phyloP scores from a whole-genome alignment of 2,329 filamentous ascomycete species.

The Arthrobotrys iridis region DNA sequence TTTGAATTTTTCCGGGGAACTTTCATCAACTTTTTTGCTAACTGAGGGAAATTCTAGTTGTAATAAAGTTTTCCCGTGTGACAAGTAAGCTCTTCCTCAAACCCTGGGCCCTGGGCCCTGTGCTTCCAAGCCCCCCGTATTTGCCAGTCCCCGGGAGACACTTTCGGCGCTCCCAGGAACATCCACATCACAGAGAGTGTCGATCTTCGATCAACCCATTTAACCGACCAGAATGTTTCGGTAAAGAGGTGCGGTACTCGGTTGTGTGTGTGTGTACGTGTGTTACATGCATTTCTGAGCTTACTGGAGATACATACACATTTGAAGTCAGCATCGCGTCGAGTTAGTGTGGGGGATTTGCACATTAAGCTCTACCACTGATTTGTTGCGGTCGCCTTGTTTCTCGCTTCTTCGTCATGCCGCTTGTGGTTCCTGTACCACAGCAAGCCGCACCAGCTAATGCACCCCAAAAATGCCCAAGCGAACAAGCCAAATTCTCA shows the following conservation, averaged over 20 bases:
- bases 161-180: not conserved
- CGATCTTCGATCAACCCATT: conserved; percentile 38
- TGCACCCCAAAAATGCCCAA: conserved; percentile 35
- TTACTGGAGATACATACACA: conserved; percentile 24
- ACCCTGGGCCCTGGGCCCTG: not conserved
- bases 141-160: not conserved
- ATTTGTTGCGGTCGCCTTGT: conserved; percentile 46
- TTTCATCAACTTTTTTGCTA: conserved; percentile 9
- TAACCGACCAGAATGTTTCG: conserved; percentile 46
- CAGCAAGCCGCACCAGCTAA: conserved; percentile 34
- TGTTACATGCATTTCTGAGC: conserved; percentile 27
- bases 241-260: conserved; percentile 49
- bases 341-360: conserved; percentile 27
- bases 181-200: conserved; percentile 3
- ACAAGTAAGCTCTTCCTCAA: conserved; percentile 63
- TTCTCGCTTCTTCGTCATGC: conserved; percentile 49
- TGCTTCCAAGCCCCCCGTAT: not conserved
- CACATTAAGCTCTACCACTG: conserved; percentile 4
- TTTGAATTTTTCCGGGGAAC: conserved; percentile 8
- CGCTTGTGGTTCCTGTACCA: conserved; percentile 42
- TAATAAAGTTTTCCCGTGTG: conserved; percentile 68
- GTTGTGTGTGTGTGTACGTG: conserved; percentile 19
- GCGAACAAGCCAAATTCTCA: conserved; percentile 13
- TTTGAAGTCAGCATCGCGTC: not conserved
- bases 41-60: conserved; percentile 67